phyloP scores from a whole-genome alignment of 2,329 filamentous ascomycete genomes.

The Colletotrichum paranaense region DNA sequence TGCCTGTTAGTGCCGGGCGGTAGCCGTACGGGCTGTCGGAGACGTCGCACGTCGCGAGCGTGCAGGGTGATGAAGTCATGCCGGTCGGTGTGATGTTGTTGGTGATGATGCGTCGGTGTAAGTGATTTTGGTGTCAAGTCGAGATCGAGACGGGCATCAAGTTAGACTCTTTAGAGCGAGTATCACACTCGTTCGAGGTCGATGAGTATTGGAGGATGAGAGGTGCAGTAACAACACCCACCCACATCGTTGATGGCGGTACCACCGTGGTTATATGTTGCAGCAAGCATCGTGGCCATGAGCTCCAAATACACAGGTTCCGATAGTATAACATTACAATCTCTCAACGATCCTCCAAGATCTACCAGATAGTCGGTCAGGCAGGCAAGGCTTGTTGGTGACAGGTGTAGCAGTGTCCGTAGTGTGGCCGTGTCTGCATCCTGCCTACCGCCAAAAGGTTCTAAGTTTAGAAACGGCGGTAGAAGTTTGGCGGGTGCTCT shows the following conservation, averaged over 20 bases:
- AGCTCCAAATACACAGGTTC: background rate
- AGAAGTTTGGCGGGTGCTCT: background rate
- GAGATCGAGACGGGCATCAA: background rate
- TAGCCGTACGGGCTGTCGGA: conserved; percentile 41
- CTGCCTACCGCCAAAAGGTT: background rate
- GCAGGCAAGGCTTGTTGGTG: background rate
- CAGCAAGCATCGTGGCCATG: background rate
- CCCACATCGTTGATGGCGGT: background rate
- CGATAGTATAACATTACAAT: background rate
- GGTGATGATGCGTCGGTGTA: background rate
- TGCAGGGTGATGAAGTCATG: conserved; percentile 32
- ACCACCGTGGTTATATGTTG: background rate
- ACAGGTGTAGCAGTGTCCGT: background rate
- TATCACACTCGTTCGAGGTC: background rate
- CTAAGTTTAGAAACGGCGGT: conserved; percentile 13
- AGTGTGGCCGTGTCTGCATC: background rate
- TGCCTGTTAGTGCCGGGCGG: conserved; percentile 35
- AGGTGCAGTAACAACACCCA: background rate
- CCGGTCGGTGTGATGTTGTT: no score
- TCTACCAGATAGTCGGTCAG: background rate
- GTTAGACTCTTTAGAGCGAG: background rate
- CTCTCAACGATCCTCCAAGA: background rate
- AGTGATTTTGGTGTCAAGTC: background rate
- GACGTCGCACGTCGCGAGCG: conserved; percentile 37
- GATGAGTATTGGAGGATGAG: no score